These are phyloP conservation scores for Ogataea minuta DNA, from an alignment of 805 yeast genomes.

Conservation along the genomic window DNA sequence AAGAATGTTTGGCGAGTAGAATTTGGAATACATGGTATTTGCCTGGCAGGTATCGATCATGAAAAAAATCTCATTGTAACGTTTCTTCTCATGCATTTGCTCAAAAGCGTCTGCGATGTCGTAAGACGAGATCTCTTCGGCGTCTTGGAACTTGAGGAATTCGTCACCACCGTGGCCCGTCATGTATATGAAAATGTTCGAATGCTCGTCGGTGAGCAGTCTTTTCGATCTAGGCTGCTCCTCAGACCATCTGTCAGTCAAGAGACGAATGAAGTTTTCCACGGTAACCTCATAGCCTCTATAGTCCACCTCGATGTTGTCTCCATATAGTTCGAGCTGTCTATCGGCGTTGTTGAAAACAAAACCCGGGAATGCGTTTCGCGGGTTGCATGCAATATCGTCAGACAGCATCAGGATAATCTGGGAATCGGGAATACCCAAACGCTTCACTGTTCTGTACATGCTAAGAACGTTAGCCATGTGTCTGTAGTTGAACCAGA, in stretches of 20 bases:
- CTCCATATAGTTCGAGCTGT: conserved; percentile 90
- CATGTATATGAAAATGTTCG: conserved; percentile 90
- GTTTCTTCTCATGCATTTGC: conserved; percentile 93
- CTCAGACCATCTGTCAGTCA: conserved; percentile 94
- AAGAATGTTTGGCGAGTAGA: conserved; percentile 87
- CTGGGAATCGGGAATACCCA: conserved; percentile 97
- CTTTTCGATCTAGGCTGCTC: conserved; percentile 93
- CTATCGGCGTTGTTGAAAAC: conserved; percentile 93
- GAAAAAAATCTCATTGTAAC: conserved; percentile 93
- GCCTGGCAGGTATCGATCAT: conserved; percentile 99
- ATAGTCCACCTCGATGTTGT: conserved; percentile 92
- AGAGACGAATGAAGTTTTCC: conserved; percentile 86
- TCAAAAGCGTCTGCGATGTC: conserved; percentile 97
- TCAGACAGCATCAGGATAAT: conserved; percentile 94
- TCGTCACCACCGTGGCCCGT: conserved; percentile 99
- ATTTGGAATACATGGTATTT: conserved; percentile 91
- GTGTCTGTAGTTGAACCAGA: conserved; percentile 98
- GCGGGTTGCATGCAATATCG: conserved; percentile 94
- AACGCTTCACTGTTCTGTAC: conserved; percentile 91
- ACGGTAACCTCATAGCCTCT: conserved; percentile 98
- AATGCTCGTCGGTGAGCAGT: conserved; percentile 86
- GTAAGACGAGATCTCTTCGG: conserved; percentile 93
- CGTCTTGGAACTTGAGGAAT: conserved; percentile 95
- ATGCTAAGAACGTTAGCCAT: conserved; percentile 94
- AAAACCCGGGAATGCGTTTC: conserved; percentile 94